phyloP scores from a whole-genome alignment of 73 alveolate species.

The Tetrahymena thermophila region DNA sequence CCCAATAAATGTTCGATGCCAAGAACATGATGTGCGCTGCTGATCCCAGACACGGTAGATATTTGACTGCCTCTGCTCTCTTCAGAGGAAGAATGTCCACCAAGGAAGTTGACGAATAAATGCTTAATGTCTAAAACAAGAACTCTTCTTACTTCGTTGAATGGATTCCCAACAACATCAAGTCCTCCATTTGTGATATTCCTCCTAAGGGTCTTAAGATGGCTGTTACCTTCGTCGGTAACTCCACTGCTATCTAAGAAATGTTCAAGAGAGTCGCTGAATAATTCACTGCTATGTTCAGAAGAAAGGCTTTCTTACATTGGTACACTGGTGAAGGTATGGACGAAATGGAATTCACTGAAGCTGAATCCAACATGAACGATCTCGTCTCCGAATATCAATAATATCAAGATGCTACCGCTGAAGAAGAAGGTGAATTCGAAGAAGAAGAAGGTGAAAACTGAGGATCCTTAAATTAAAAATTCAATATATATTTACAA shows the following conservation, averaged over 20 bases:
- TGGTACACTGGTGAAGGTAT: constrained; percentile 51
- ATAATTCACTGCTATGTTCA: constrained; percentile 38
- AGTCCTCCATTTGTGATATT: constrained; percentile 92
- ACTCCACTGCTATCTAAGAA: constrained; percentile 95
- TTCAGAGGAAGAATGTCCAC: constrained; percentile 99
- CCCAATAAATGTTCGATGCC: constrained; percentile 98
- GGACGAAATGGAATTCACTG: constrained; percentile 62
- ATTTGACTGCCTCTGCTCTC: constrained; percentile 95
- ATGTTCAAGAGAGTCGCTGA: constrained; percentile 52
- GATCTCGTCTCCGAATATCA: constrained; percentile 70
- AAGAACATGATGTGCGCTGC: constrained; percentile 99
- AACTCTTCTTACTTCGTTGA: constrained; percentile 95
- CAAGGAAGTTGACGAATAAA: constrained; percentile 94
- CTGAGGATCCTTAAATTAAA: not conserved
- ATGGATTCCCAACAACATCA: constrained; percentile 94
- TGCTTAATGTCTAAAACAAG: constrained; percentile 92
- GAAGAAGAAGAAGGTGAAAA: constrained; percentile 71
- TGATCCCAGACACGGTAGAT: constrained; percentile 97
- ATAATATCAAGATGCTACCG: constrained; percentile 72
- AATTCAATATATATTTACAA: not conserved
- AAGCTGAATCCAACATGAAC: constrained; percentile 53
- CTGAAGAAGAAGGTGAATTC: constrained; percentile 76
- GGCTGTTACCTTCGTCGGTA: constrained; percentile 97
- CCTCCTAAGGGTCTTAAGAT: constrained; percentile 98
- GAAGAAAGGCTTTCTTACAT: constrained; percentile 51